Base-by-base conservation (phyloP, 1,284 basidiomycete genomes). In the Rhizoctonia solani region DNA sequence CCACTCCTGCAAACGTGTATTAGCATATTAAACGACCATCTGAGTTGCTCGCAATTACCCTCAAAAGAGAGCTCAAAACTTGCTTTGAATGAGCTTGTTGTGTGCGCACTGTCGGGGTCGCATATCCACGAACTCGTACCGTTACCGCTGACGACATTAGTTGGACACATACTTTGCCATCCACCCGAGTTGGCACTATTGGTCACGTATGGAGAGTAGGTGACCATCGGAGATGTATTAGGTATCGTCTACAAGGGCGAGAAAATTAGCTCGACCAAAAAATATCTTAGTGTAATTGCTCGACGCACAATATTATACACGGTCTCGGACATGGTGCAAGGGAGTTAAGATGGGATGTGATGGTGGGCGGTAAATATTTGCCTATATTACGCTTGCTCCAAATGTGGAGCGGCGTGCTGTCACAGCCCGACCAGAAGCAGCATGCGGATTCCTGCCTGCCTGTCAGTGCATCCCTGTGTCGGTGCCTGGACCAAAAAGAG, bases 31-130 rank as follows among this genome's bases (percentile, higher is more conserved):
- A 30, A 39, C 34, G 25, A 34, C 25, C 27, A 37, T 16, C 19
- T 19, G 9, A n/a, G 39, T 1, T 32, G 14, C n/a, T n/a, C n/a
- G 27, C 11, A 59, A n/a, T 16, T 65, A 65, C 63, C 63, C 29
- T 66, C 50, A 25, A 66, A 66, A 8, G 52, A 54, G 14, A 66
- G 27, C 21, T 54, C 50, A 25, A 66, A 34, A 25, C 63, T 47
- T 2, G 63, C 63, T 47, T 54, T 66, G 63, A 34, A 66, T 4
- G 63, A 66, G 34, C 63, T 54, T 16, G 63, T 66, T 1, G 52
- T 54, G 42, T 66, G 63, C 14, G 63, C 63, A 32, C 63, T 66
- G 14, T 66, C 52, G 16, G 63, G 52, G 42, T 66, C 63, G 29
- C 63, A 66, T n/a, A 54, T 54, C 27, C 32, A 66, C 39, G 63